These are phyloP conservation scores for Tagetes erecta DNA, from an alignment of 129 eudicot species.

Conservation along the genomic window DNA sequence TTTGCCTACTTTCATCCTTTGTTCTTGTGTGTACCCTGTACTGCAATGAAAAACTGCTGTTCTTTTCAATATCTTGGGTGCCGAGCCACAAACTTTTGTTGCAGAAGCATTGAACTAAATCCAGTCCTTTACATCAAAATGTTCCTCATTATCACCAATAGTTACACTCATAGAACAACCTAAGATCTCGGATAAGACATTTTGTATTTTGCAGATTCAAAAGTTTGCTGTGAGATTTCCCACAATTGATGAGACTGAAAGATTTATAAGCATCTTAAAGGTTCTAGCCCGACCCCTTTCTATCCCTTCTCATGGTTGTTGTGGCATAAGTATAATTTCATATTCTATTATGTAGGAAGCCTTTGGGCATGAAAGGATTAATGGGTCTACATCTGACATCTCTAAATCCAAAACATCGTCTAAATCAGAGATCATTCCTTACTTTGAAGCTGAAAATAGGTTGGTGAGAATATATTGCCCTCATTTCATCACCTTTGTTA, in stretches of 20 bases:
- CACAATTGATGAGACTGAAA: conserved; percentile 47
- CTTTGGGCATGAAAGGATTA: conserved; percentile 41
- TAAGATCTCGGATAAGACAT: conserved; percentile 16
- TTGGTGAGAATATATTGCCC: conserved; percentile 23
- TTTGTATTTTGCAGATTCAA: conserved; percentile 59
- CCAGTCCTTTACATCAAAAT: background rate
- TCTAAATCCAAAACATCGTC: conserved; percentile 48
- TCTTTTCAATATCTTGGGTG: background rate
- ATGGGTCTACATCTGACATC: conserved; percentile 35
- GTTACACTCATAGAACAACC: conserved; percentile 21
- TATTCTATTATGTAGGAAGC: conserved; percentile 46
- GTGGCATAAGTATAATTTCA: conserved; percentile 15
- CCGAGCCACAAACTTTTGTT: background rate
- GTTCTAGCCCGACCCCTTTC: conserved; percentile 33
- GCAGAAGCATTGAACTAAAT: conserved; percentile 1
- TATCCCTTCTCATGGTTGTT: conserved; percentile 8
- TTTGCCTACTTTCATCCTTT: conserved; percentile 9
- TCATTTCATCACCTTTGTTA: background rate
- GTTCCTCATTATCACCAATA: conserved; percentile 11
- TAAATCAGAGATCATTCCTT: conserved; percentile 54
- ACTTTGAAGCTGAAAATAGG: conserved; percentile 39
- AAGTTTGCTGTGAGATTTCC: conserved; percentile 72
- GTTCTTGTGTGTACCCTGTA: conserved; percentile 8
- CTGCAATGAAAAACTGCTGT: background rate
- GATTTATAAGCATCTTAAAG: conserved; percentile 55